These are phyloP conservation scores for Nakazawaea ishiwadae DNA, from an alignment of 805 yeast genomes.

Conservation along the genomic window DNA sequence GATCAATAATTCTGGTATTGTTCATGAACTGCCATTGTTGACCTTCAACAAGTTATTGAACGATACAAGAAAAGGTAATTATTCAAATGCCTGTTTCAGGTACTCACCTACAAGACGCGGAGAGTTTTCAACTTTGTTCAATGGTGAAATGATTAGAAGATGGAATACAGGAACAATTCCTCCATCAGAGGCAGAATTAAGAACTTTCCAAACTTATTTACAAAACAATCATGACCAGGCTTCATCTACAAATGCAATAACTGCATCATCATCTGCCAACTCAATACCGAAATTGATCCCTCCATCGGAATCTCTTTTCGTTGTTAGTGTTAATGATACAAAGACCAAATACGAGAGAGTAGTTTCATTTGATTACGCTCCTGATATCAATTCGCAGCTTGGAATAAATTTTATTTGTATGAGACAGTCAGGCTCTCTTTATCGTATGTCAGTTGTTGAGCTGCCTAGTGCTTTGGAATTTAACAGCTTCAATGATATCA, in stretches of 20 bases:
- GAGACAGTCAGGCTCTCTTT: constrained; percentile 87
- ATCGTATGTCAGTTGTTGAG: constrained; percentile 70
- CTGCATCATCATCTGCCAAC: too few relatives aligned
- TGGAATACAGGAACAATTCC: constrained; percentile 72
- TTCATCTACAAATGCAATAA: too few relatives aligned
- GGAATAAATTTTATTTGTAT: constrained; percentile 74
- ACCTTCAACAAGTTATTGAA: constrained; percentile 58
- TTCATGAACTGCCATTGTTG: constrained; percentile 51
- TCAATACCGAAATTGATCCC: constrained; percentile 17
- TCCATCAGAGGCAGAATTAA: constrained; percentile 21
- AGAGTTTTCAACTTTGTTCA: constrained; percentile 76
- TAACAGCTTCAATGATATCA: constrained; percentile 63
- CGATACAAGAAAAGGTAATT: constrained; percentile 53
- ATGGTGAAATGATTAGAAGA: constrained; percentile 71
- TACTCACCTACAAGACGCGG: constrained; percentile 62
- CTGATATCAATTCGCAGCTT: constrained; percentile 41
- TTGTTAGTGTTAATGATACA: constrained; percentile 69
- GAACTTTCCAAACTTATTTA: constrained; percentile 18
- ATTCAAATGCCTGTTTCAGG: constrained; percentile 60
- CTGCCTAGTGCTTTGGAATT: constrained; percentile 59
- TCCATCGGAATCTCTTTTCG: constrained; percentile 58
- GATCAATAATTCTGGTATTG: constrained; percentile 15
- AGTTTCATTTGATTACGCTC: constrained; percentile 80
- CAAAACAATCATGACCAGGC: constrained; percentile 16
- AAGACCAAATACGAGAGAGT: constrained; percentile 77